phyloP scores from a whole-genome alignment of 768 basidiomycete species.

The Cantharellus anzutake region DNA sequence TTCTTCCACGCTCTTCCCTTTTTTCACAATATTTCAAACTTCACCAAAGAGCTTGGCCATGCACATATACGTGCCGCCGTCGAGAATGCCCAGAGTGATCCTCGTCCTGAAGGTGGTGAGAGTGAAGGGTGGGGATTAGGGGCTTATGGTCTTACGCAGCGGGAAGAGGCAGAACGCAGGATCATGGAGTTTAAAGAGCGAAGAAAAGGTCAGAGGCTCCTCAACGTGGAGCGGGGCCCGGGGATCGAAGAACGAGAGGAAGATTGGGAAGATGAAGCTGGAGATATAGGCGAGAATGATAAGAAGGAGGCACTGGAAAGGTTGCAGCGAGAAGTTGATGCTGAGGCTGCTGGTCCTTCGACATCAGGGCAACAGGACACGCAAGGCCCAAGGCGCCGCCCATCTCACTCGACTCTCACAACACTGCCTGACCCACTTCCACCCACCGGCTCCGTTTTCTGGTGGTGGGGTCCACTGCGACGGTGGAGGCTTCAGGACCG shows the following conservation, averaged over 20 bases:
- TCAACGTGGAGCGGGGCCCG: not conserved
- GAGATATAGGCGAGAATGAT: no score
- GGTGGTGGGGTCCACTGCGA: constrained; percentile 68
- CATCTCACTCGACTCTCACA: no score
- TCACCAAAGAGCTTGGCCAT: no score
- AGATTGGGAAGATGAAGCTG: constrained; percentile 4
- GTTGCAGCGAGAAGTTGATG: not conserved
- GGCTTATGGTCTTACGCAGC: constrained; percentile 35
- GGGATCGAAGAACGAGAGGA: constrained; percentile 8
- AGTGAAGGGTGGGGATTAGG: constrained; percentile 55
- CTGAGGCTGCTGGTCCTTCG: not conserved
- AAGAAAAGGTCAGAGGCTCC: constrained; percentile 3
- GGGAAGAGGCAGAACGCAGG: constrained; percentile 18
- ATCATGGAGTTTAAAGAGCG: constrained; percentile 14
- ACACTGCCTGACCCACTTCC: not conserved
- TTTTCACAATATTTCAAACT: no score
- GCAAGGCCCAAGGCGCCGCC: not conserved
- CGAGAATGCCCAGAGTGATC: no score
- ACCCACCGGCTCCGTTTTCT: constrained; percentile 26
- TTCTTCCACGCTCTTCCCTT: no score
- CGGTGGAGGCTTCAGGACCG: constrained; percentile 62
- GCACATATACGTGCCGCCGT: no score
- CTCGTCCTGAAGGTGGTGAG: constrained; percentile 10
- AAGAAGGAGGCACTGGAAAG: not conserved
- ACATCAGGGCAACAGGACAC: not conserved